A percentile compares a stretch with the other conserved stretches of the same genome.
Conservation (phyloP, 768 basidiomycete genomes). For the Mycena venus region DNA sequence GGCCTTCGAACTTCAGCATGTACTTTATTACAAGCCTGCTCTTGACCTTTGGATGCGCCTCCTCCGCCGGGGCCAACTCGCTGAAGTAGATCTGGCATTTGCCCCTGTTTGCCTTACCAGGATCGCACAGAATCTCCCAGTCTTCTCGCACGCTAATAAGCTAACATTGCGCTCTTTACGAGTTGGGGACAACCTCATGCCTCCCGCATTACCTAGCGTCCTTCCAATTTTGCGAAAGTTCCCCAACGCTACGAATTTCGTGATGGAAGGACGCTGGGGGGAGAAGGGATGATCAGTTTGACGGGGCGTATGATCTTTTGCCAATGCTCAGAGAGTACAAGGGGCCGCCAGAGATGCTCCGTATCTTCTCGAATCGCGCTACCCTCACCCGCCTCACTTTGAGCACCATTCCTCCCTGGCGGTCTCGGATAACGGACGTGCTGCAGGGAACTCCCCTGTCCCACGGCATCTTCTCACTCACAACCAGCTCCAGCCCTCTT, state of each 20-base stretch:
- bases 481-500: too few species aligned
- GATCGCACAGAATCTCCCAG: neutral
- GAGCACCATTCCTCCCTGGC: too few species aligned
- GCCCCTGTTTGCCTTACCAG: neutral
- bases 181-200: neutral
- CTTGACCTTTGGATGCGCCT: neutral
- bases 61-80: neutral
- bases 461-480: too few species aligned
- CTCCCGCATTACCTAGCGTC: neutral
- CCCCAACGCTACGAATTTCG: neutral
- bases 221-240: neutral
- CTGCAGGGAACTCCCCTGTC: too few species aligned
- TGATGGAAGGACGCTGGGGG: neutral
- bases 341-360: too few species aligned
- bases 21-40: neutral
- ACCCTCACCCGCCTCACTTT: too few species aligned
- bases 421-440: too few species aligned
- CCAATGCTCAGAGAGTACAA: too few species aligned
- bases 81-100: neutral
- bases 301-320: too few species aligned
- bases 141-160: neutral
- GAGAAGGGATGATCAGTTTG: too few species aligned
- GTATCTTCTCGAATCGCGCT: too few species aligned
- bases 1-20: neutral
- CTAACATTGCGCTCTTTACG: neutral